Evolutionary conservation across 139 green algal species (phyloP).

Genomic region (Picochlorum sp.): DNA sequence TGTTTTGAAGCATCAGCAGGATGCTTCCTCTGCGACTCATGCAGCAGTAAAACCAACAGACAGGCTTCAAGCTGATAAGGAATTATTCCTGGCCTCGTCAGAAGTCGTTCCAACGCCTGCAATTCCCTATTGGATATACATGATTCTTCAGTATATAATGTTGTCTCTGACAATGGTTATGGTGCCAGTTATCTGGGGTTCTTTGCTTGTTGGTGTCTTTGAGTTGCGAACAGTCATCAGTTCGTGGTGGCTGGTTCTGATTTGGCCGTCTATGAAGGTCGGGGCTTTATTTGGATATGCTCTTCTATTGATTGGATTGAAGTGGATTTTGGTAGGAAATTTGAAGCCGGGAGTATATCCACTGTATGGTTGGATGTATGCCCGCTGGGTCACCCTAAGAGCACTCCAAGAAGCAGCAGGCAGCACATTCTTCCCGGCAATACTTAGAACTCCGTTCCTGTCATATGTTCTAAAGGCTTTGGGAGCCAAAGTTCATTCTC

Average conservation of each 20-base stretch:
- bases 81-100: background rate
- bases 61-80: too few relatives aligned
- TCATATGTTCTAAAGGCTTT: too few relatives aligned
- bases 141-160: slow-evolving; percentile 8
- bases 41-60: too few relatives aligned
- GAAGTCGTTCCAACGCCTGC: background rate
- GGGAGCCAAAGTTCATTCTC: too few relatives aligned
- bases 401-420: slow-evolving; percentile 1
- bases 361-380: slow-evolving; percentile 13
- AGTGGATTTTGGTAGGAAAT: slow-evolving; percentile 9
- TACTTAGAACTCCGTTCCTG: too few relatives aligned
- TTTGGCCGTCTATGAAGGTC: slow-evolving; percentile 5
- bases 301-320: slow-evolving; percentile 4
- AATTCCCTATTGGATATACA: slow-evolving; percentile 8
- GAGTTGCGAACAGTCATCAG: background rate
- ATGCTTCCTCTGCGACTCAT: background rate
- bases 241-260: slow-evolving; percentile 2
- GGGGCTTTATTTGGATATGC: background rate
- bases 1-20: background rate
- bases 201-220: slow-evolving; percentile 2
- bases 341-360: slow-evolving; percentile 4
- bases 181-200: slow-evolving; percentile 9
- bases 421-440: too few relatives aligned
- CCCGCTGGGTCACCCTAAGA: slow-evolving; percentile 14
- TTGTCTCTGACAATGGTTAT: background rate